Evolutionary conservation across 176 grass and related monocot species (phyloP).

Genomic region (Eleusine coracana): DNA sequence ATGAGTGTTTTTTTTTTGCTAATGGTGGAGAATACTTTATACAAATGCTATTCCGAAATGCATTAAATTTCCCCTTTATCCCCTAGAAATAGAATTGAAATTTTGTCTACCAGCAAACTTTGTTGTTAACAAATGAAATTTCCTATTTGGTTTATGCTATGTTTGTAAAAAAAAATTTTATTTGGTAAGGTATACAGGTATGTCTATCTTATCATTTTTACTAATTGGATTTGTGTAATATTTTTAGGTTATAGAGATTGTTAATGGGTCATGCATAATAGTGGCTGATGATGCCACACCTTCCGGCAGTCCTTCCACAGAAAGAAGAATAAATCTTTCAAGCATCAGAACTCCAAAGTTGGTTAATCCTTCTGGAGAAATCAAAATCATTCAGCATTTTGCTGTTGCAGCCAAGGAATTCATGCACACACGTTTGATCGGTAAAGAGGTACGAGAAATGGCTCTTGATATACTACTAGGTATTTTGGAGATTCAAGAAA

Average conservation of each 20-base stretch:
- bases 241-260: conserved; percentile 84
- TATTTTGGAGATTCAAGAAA: background rate
- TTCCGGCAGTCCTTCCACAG: conserved; percentile 61
- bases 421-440: conserved; percentile 77
- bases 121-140: too few relatives aligned
- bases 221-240: background rate
- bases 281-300: conserved; percentile 69
- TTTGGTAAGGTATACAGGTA: too few relatives aligned
- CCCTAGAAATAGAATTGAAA: too few relatives aligned
- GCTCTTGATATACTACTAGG: background rate
- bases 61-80: too few relatives aligned
- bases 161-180: too few relatives aligned
- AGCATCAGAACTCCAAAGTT: conserved; percentile 81
- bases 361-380: conserved; percentile 57
- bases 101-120: too few relatives aligned
- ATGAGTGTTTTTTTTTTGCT: too few relatives aligned
- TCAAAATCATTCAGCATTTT: conserved; percentile 48
- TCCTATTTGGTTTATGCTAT: too few relatives aligned
- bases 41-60: too few relatives aligned
- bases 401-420: conserved; percentile 81
- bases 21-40: too few relatives aligned
- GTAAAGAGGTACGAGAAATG: conserved; percentile 58
- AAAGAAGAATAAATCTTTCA: conserved; percentile 75
- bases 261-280: conserved; percentile 81
- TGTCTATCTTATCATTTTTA: too few relatives aligned